These are phyloP conservation scores for Azolla pinnata DNA, from an alignment of 75 land plant species.

Conservation along the genomic window DNA sequence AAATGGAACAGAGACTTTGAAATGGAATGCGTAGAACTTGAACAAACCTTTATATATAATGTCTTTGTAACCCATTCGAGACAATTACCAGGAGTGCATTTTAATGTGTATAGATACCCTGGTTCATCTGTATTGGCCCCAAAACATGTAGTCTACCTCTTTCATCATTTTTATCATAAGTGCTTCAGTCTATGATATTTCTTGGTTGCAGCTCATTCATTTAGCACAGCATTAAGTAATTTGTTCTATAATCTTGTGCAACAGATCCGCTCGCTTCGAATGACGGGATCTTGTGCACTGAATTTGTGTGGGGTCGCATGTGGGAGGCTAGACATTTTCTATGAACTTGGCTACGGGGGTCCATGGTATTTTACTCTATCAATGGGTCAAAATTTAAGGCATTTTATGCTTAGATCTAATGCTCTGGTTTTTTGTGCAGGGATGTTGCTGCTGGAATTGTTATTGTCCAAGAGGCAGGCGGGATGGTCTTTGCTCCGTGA, in stretches of 20 bases:
- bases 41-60: too few species aligned
- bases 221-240: too few species aligned
- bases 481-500: slow-evolving; percentile 89
- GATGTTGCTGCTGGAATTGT: slow-evolving; percentile 90
- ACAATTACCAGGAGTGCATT: too few species aligned
- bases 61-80: too few species aligned
- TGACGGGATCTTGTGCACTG: slow-evolving; percentile 92
- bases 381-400: not conserved
- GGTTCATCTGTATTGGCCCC: too few species aligned
- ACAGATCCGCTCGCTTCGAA: slow-evolving; percentile 84
- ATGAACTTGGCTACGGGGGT: slow-evolving; percentile 85
- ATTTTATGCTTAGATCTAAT: not conserved
- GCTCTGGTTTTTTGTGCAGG: slow-evolving; percentile 28
- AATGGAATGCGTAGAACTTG: too few species aligned
- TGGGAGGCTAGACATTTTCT: slow-evolving; percentile 90
- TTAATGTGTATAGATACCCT: too few species aligned
- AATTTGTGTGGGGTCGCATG: slow-evolving; percentile 91
- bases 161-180: too few species aligned
- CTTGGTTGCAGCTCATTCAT: too few species aligned
- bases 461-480: slow-evolving; percentile 91
- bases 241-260: not conserved
- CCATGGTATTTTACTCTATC: slow-evolving; percentile 54
- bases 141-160: too few species aligned
- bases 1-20: too few species aligned
- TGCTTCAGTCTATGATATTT: too few species aligned